Percentiles rank a stretch among this genome's conserved stretches.
These are phyloP conservation scores for Fusarium sp. DNA, from an alignment of 2,329 filamentous ascomycete genomes.

Conservation along the genomic window DNA sequence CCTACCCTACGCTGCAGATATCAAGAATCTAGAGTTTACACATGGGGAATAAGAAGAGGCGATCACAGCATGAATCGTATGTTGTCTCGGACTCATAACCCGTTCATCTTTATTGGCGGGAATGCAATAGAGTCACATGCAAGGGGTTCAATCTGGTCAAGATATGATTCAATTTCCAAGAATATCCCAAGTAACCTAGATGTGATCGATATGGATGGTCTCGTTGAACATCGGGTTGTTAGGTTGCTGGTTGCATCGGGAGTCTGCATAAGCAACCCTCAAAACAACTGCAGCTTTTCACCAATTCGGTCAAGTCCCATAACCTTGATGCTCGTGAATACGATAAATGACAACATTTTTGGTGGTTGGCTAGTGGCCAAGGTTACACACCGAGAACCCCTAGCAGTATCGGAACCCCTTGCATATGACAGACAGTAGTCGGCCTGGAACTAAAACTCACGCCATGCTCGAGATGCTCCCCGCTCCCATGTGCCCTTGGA, in stretches of 20 bases:
- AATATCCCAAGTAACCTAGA: background rate
- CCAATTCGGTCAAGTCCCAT: conserved; percentile 19
- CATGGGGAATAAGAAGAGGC: background rate
- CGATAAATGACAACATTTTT: background rate
- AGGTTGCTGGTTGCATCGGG: background rate
- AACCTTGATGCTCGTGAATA: background rate
- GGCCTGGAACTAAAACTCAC: conserved; percentile 1
- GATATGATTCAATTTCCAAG: background rate
- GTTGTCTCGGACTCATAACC: conserved; percentile 24
- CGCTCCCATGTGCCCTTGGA: background rate
- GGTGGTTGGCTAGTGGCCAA: background rate
- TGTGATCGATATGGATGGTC: conserved; percentile 9
- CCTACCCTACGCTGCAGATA: background rate
- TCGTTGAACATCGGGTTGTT: background rate
- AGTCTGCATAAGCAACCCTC: background rate
- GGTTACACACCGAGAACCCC: conserved; percentile 17
- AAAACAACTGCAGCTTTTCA: conserved; percentile 17
- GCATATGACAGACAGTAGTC: conserved; percentile 20
- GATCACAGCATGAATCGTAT: background rate
- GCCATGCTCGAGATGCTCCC: background rate
- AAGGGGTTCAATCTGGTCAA: conserved; percentile 12
- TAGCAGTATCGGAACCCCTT: conserved; percentile 25
- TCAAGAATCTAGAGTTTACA: background rate
- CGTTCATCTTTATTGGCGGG: background rate
- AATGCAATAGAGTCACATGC: conserved; percentile 20